A percentile compares a stretch with the other conserved stretches of the same genome.
phyloP scores from a whole-genome alignment of 805 yeast genomes.

The Candida corydali region DNA sequence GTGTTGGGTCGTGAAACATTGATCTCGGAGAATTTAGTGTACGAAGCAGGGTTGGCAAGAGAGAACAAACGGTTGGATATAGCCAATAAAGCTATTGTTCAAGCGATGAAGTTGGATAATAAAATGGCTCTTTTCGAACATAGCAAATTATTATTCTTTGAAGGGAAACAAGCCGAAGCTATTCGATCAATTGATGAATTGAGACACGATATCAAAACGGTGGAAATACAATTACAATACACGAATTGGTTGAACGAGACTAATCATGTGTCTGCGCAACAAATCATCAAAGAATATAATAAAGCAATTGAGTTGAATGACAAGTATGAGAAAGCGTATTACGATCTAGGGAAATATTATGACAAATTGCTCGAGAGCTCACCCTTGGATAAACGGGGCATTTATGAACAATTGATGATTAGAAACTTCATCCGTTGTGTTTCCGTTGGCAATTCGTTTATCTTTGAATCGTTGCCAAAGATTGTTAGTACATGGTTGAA shows the following conservation, averaged over 20 bases:
- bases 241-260: conserved; percentile 88
- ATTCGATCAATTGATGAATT: conserved; percentile 55
- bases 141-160: conserved; percentile 81
- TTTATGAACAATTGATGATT: conserved; percentile 52
- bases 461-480: conserved; percentile 84
- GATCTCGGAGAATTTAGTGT: conserved; percentile 46
- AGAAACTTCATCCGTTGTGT: conserved; percentile 56
- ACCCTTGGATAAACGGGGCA: conserved; percentile 42
- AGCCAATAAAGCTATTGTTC: conserved; percentile 63
- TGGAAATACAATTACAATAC: conserved; percentile 64
- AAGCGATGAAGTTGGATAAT: conserved; percentile 46
- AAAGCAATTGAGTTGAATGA: conserved; percentile 52
- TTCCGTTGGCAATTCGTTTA: conserved; percentile 56
- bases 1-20: conserved; percentile 31
- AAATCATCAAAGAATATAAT: conserved; percentile 65
- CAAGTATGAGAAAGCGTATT: conserved; percentile 75
- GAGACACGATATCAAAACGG: conserved; percentile 11
- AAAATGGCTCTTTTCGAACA: conserved; percentile 64
- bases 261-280: conserved; percentile 73
- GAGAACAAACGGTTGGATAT: conserved; percentile 65
- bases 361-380: conserved; percentile 74
- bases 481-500: conserved; percentile 91
- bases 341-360: conserved; percentile 73
- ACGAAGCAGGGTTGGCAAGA: conserved; percentile 62
- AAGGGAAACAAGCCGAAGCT: conserved; percentile 85